Evolutionary conservation across 2,329 filamentous ascomycete genomes (phyloP).

Genomic region (Ciborinia camelliae): DNA sequence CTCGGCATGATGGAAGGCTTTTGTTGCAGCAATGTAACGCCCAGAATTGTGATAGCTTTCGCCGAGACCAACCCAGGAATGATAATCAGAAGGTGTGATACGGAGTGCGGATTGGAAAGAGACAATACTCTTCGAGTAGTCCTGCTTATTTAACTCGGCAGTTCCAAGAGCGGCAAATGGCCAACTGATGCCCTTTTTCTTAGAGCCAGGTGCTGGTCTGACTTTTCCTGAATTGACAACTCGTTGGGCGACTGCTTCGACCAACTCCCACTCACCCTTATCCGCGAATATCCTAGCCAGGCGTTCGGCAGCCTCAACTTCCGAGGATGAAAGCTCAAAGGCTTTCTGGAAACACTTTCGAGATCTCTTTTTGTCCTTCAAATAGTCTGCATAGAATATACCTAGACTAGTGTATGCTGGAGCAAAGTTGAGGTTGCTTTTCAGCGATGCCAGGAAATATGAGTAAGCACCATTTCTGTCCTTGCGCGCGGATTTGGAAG

Average conservation of each 20-base stretch:
- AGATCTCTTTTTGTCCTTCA: conserved; percentile 79
- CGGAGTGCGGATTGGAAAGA: conserved; percentile 88
- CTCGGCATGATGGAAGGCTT: conserved; percentile 84
- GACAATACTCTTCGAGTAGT: conserved; percentile 82
- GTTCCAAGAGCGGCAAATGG: conserved; percentile 91
- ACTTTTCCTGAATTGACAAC: conserved; percentile 95
- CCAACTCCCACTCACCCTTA: conserved; percentile 91
- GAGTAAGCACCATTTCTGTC: conserved; percentile 78
- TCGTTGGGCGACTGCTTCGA: conserved; percentile 85
- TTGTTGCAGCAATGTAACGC: conserved; percentile 87
- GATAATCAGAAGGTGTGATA: conserved; percentile 81
- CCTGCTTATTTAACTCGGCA: conserved; percentile 90
- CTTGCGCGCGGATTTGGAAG: conserved; percentile 70
- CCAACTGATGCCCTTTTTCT: conserved; percentile 91
- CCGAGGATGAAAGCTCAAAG: conserved; percentile 83
- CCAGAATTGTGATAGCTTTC: conserved; percentile 96
- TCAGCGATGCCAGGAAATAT: conserved; percentile 78
- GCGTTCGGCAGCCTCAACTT: conserved; percentile 82
- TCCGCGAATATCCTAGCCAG: conserved; percentile 84
- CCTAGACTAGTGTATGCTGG: conserved; percentile 90
- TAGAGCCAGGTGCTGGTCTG: conserved; percentile 84
- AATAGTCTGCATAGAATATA: conserved; percentile 87
- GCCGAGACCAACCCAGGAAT: conserved; percentile 94
- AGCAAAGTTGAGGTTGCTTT: conserved; percentile 82
- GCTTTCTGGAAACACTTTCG: conserved; percentile 95